Evolutionary conservation across 257 asterid species (phyloP).

Genomic region (Ocimum tenuiflorum): DNA sequence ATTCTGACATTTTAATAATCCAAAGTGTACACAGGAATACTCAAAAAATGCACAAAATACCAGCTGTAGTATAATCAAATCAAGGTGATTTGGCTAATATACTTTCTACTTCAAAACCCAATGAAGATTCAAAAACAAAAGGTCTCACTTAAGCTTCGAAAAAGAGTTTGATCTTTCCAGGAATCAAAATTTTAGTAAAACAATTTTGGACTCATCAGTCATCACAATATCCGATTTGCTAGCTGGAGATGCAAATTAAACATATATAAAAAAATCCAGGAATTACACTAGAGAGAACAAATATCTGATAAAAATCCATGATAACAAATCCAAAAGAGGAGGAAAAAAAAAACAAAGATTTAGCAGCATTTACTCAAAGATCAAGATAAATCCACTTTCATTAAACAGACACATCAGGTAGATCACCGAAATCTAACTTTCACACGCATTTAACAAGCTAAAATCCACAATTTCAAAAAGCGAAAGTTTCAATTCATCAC

Average conservation of each 20-base stretch:
- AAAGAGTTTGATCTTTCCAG: background rate
- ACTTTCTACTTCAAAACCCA: background rate
- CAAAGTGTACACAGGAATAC: conserved; percentile 8
- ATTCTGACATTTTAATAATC: background rate
- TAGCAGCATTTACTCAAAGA: conserved; percentile 5
- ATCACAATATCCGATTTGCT: background rate
- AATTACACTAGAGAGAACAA: background rate
- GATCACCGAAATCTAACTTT: conserved; percentile 7
- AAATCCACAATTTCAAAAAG: conserved; percentile 5
- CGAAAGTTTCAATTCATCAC: background rate
- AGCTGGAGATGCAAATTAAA: conserved; percentile 5
- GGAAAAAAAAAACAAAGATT: background rate
- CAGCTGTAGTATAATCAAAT: conserved; percentile 8
- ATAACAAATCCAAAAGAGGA: background rate
- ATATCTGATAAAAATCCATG: background rate
- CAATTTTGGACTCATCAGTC: background rate
- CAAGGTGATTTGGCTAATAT: background rate
- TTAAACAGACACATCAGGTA: background rate
- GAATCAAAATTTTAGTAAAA: background rate
- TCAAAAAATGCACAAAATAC: background rate
- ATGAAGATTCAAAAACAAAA: background rate
- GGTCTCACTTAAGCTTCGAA: background rate
- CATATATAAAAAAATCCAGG: background rate
- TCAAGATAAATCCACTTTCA: background rate
- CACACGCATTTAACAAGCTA: too few relatives aligned